phyloP scores from a whole-genome alignment of 352 stramenopile species.

The Blastocystis hominis region DNA sequence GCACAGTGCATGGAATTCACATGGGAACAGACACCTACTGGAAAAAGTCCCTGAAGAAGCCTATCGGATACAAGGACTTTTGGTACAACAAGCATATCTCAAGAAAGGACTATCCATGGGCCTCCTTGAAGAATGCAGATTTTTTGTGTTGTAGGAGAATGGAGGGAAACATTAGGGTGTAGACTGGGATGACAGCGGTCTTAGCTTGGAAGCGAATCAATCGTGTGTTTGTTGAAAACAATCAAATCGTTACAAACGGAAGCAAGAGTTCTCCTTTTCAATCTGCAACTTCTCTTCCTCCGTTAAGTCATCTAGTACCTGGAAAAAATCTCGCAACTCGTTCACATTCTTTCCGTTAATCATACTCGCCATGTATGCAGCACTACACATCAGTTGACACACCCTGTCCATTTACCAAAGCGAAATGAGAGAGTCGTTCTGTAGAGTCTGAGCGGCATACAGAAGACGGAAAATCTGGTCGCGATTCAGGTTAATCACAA shows the following conservation, averaged over 20 bases:
- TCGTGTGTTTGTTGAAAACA: slow-evolving; percentile 26
- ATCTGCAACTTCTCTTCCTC: slow-evolving; percentile 57
- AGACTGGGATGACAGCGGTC: neutral
- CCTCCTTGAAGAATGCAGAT: neutral
- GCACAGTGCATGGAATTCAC: slow-evolving; percentile 35
- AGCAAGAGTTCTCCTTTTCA: slow-evolving; percentile 54
- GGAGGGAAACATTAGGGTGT: neutral
- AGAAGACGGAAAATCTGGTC: slow-evolving; percentile 43
- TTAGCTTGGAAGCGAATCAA: neutral
- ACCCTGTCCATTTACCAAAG: neutral
- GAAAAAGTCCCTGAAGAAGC: slow-evolving; percentile 13
- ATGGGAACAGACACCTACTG: slow-evolving; percentile 38
- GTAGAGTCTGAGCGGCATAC: slow-evolving; percentile 16
- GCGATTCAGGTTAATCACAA: slow-evolving; percentile 33
- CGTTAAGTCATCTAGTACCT: slow-evolving; percentile 44
- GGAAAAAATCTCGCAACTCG: slow-evolving; percentile 50
- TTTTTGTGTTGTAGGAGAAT: neutral
- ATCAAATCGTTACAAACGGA: slow-evolving; percentile 18
- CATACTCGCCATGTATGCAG: slow-evolving; percentile 45
- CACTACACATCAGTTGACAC: neutral
- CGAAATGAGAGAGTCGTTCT: slow-evolving; percentile 38
- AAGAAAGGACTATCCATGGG: slow-evolving; percentile 13
- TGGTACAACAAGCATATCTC: slow-evolving; percentile 28
- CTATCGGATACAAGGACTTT: neutral
- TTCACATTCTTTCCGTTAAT: slow-evolving; percentile 53